Evolutionary conservation across 108 stramenopile species (phyloP).

Genomic region (Cyclotella baltica): DNA sequence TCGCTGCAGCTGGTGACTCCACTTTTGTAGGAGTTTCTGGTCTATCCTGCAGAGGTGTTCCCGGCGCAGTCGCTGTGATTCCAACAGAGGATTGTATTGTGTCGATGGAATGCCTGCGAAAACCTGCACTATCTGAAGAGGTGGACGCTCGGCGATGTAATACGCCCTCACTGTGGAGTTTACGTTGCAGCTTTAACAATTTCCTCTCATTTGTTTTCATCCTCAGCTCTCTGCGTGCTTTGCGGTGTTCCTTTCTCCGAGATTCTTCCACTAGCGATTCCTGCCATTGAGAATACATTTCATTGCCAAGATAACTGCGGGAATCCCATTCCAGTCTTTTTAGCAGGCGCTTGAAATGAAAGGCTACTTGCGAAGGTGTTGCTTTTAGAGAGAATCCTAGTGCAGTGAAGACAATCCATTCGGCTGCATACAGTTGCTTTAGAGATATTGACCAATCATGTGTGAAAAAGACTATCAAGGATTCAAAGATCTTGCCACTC

Average conservation of each 20-base stretch:
- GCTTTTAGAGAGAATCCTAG: slow-evolving; percentile 82
- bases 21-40: background rate
- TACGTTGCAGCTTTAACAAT: slow-evolving; percentile 69
- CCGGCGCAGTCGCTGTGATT: slow-evolving; percentile 5
- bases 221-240: slow-evolving; percentile 42
- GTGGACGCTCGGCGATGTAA: slow-evolving; percentile 21
- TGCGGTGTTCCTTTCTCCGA: slow-evolving; percentile 56
- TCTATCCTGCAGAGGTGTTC: background rate
- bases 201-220: slow-evolving; percentile 62
- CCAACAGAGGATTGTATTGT: background rate
- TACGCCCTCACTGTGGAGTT: slow-evolving; percentile 55
- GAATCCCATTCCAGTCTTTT: slow-evolving; percentile 74
- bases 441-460: slow-evolving; percentile 85
- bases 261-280: slow-evolving; percentile 70
- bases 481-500: slow-evolving; percentile 75
- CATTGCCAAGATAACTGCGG: slow-evolving; percentile 67
- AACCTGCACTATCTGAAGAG: slow-evolving; percentile 6
- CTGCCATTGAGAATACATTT: slow-evolving; percentile 86
- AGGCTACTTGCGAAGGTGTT: slow-evolving; percentile 84
- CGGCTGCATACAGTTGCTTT: slow-evolving; percentile 82
- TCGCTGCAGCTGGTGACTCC: slow-evolving; percentile 16
- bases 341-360: slow-evolving; percentile 84
- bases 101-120: background rate
- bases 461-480: slow-evolving; percentile 84
- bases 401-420: slow-evolving; percentile 89